Evolutionary conservation across 2,329 filamentous ascomycete genomes (phyloP).

Genomic region (Fusarium tupiense): DNA sequence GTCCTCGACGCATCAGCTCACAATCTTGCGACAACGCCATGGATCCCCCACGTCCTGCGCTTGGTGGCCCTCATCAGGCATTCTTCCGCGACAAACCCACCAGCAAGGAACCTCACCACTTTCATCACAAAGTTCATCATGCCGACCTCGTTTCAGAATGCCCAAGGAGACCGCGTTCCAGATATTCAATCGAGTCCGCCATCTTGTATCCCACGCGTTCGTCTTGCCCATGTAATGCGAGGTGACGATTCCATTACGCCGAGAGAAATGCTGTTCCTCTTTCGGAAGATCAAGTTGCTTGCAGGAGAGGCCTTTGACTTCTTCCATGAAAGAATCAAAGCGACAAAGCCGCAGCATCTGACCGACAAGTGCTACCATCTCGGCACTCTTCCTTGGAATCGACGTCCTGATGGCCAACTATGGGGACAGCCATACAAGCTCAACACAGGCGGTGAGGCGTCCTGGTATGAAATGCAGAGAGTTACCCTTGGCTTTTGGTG

Average conservation of each 20-base stretch:
- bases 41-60: constrained; percentile 21
- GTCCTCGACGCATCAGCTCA: constrained; percentile 13
- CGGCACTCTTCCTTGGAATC: background rate
- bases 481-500: constrained; percentile 14
- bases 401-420: background rate
- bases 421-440: constrained; percentile 16
- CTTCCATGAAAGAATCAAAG: constrained; percentile 8
- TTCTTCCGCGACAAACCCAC: background rate
- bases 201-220: background rate
- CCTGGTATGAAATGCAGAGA: constrained; percentile 29
- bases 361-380: constrained; percentile 7
- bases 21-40: constrained; percentile 1
- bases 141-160: background rate
- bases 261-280: constrained; percentile 13
- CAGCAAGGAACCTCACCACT: background rate
- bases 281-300: constrained; percentile 3
- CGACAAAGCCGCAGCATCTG: constrained; percentile 7
- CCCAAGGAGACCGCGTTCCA: background rate
- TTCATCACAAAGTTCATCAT: constrained; percentile 13
- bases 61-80: constrained; percentile 18
- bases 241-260: background rate
- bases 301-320: constrained; percentile 15
- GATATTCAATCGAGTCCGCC: constrained; percentile 6
- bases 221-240: background rate
- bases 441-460: constrained; percentile 3